phyloP scores from a whole-genome alignment of 345 rosid genomes.

The Bruguiera parviflora region DNA sequence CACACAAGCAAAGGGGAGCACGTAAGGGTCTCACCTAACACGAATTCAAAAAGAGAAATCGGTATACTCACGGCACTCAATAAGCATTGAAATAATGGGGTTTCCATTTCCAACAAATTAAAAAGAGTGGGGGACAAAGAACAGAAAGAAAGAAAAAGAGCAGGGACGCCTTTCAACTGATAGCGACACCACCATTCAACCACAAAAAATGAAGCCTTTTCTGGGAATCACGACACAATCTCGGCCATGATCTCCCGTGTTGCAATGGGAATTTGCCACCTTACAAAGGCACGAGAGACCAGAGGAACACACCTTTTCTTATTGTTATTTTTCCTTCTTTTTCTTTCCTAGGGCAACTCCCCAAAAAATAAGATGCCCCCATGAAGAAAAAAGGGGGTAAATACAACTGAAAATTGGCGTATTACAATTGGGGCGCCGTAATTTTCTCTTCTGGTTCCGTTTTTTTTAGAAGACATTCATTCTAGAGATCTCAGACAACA shows the following conservation, averaged over 20 bases:
- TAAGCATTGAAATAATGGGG: background rate
- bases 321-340: background rate
- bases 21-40: background rate
- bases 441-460: too few species aligned
- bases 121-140: background rate
- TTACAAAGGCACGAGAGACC: conserved; percentile 14
- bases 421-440: too few species aligned
- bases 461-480: too few species aligned
- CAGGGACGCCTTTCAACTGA: conserved; percentile 7
- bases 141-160: background rate
- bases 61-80: background rate
- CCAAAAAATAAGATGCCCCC: conserved; percentile 14
- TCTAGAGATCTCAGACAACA: too few species aligned
- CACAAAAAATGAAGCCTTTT: conserved; percentile 1
- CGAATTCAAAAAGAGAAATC: background rate
- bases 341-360: background rate
- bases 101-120: background rate
- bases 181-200: conserved; percentile 22
- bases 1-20: background rate
- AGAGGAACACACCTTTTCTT: conserved; percentile 27
- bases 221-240: conserved; percentile 23
- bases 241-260: conserved; percentile 26
- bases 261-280: conserved; percentile 37
- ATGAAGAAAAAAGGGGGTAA: background rate
- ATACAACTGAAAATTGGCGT: background rate